Percentiles rank a stretch among this genome's conserved stretches.
These are phyloP conservation scores for Trichoderma guizhouense DNA, from an alignment of 2,329 filamentous ascomycete species.

Conservation along the genomic window DNA sequence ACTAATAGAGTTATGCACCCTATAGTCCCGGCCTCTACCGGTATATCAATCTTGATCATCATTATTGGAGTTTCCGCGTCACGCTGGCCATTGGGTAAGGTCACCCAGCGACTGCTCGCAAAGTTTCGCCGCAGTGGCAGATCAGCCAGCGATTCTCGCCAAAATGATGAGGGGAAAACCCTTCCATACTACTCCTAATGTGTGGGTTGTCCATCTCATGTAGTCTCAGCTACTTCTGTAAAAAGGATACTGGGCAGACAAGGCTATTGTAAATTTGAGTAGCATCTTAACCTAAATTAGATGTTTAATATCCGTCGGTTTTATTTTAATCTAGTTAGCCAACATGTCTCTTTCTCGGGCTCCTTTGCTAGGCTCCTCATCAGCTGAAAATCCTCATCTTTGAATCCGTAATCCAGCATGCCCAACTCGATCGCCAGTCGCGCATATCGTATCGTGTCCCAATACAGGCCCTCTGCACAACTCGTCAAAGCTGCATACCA, in stretches of 20 bases:
- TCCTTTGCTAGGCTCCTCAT: conserved; percentile 4
- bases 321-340: not conserved
- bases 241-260: too few species aligned
- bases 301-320: too few species aligned
- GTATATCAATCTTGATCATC: not conserved
- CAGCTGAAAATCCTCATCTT: not conserved
- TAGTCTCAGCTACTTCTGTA: too few species aligned
- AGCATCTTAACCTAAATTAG: not conserved
- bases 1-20: not conserved
- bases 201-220: too few species aligned
- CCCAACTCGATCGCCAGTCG: conserved; percentile 37
- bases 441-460: conserved; percentile 38
- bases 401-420: conserved; percentile 22
- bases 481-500: conserved; percentile 38
- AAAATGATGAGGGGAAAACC: not conserved
- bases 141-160: not conserved
- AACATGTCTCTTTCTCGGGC: conserved; percentile 18
- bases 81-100: not conserved
- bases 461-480: conserved; percentile 39
- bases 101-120: not conserved
- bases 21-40: not conserved
- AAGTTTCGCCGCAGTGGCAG: not conserved
- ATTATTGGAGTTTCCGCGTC: not conserved
- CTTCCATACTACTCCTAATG: too few species aligned
- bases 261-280: not conserved